Conservation (phyloP, 2,329 filamentous ascomycete species). For the Zasmidium citrigriseum region DNA sequence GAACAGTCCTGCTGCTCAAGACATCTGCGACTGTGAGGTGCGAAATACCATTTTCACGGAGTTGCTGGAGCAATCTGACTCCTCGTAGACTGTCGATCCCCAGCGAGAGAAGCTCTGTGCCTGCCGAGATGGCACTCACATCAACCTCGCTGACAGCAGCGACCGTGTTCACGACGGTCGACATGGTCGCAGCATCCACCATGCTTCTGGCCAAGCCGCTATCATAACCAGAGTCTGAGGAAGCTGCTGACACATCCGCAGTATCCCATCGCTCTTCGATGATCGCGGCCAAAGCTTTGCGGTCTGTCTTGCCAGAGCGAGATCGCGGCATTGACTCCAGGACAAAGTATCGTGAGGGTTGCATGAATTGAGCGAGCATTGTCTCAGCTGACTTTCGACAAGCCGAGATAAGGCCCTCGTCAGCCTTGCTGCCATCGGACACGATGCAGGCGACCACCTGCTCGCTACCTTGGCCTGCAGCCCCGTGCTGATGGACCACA, state of each 20-base stretch:
- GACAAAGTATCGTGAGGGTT: conserved; percentile 5
- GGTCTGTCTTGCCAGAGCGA: conserved; percentile 8
- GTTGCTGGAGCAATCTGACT: conserved; percentile 7
- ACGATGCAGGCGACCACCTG: conserved; percentile 12
- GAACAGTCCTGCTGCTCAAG: conserved; percentile 5
- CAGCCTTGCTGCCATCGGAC: neutral
- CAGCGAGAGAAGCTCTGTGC: conserved; percentile 7
- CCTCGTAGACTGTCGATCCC: conserved; percentile 15
- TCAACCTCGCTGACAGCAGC: conserved; percentile 5
- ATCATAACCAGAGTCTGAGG: conserved; percentile 10
- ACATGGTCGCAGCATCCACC: conserved; percentile 2
- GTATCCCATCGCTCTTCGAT: conserved; percentile 3
- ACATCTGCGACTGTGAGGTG: conserved; percentile 9
- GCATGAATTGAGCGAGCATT: conserved; percentile 7
- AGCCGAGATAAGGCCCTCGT: neutral
- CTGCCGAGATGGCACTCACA: neutral
- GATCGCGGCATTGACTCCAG: conserved; percentile 10
- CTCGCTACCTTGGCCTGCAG: conserved; percentile 13
- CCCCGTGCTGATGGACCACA: conserved; percentile 6
- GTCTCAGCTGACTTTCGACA: conserved; percentile 4
- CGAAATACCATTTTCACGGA: conserved; percentile 9
- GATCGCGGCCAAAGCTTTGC: conserved; percentile 7
- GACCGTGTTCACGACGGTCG: conserved; percentile 2
- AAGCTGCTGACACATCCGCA: neutral
- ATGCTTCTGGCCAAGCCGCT: conserved; percentile 2